These are phyloP conservation scores for Trichosporon sp. DNA, from an alignment of 1,284 basidiomycete species.

Conservation along the genomic window DNA sequence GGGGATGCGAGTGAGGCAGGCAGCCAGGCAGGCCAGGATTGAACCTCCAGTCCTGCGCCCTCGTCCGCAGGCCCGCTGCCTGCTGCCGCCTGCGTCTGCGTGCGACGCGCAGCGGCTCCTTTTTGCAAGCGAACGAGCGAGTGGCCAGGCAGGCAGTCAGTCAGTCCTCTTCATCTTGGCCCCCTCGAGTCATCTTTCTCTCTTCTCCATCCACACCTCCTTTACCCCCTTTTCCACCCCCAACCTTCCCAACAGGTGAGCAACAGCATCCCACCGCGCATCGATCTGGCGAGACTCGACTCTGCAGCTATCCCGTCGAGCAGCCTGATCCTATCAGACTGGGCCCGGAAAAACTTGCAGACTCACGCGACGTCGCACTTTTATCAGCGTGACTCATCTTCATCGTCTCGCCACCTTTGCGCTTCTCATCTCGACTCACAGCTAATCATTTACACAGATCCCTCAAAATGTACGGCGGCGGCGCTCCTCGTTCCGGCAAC, in stretches of 20 bases:
- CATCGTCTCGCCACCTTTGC: not conserved
- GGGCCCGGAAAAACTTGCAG: not conserved
- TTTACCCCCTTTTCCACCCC: not conserved
- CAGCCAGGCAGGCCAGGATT: not conserved
- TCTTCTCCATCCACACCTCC: not conserved
- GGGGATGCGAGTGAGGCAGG: not conserved
- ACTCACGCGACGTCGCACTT: not conserved
- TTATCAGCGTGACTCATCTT: not conserved
- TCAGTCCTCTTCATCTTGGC: not conserved
- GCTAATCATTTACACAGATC: not conserved
- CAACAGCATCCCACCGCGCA: not conserved
- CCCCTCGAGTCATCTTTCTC: not conserved
- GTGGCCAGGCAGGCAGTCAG: not conserved
- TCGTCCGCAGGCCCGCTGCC: not conserved
- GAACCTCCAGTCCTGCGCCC: not conserved
- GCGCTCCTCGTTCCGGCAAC: slow-evolving; percentile 36
- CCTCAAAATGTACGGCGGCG: slow-evolving; percentile 38
- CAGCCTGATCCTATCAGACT: not conserved
- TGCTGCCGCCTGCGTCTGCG: not conserved
- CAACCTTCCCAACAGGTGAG: slow-evolving; percentile 6
- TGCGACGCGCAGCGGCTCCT: not conserved
- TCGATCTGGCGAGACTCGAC: not conserved
- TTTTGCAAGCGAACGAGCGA: not conserved
- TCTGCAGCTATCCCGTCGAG: not conserved
- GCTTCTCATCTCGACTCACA: not conserved